Conservation (phyloP, 768 basidiomycete genomes). For the Pisolithus orientalis region DNA sequence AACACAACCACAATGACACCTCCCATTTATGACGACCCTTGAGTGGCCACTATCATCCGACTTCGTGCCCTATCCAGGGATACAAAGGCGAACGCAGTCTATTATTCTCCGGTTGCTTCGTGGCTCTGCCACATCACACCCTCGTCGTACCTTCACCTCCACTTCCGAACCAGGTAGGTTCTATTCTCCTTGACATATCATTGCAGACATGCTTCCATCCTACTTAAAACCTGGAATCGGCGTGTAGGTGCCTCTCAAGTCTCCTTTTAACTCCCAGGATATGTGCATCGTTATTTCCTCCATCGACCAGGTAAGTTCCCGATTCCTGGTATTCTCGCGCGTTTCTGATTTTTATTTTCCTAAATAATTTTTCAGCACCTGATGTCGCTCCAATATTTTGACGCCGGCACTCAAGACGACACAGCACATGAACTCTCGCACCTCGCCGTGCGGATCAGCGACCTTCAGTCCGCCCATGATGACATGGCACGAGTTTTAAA, state of each 20-base stretch:
- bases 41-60: background rate
- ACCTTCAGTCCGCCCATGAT: constrained; percentile 24
- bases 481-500: constrained; percentile 21
- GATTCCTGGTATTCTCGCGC: background rate
- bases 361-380: constrained; percentile 2
- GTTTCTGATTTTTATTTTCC: background rate
- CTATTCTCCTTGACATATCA: constrained; percentile 13
- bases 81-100: background rate
- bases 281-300: constrained; percentile 13
- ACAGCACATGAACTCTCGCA: constrained; percentile 20
- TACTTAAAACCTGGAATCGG: constrained; percentile 24
- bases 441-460: constrained; percentile 18
- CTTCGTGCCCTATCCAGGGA: background rate
- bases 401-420: constrained; percentile 8
- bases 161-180: constrained; percentile 17
- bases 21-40: background rate
- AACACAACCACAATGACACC: background rate
- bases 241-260: constrained; percentile 15
- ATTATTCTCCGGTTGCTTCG: constrained; percentile 3
- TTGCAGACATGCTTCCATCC: constrained; percentile 5
- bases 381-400: constrained; percentile 22
- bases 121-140: constrained; percentile 16
- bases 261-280: constrained; percentile 22
- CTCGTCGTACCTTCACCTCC: constrained; percentile 8
- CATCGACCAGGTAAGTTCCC: constrained; percentile 16